Base-by-base conservation (phyloP, 345 rosid genomes). In the Acer yangbiense region DNA sequence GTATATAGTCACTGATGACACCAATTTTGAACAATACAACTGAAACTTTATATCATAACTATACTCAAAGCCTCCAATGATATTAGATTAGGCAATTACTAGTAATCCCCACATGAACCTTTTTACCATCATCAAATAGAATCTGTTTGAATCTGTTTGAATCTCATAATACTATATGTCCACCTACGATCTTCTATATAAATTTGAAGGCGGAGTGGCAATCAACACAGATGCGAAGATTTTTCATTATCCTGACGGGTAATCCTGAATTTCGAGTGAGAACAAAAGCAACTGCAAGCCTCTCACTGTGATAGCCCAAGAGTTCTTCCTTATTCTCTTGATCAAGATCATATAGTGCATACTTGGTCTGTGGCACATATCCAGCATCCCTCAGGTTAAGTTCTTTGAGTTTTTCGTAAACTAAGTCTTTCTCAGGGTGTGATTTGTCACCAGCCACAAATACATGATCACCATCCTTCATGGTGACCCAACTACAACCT, bases 161-260 rank as follows among this genome's bases (percentile, higher is more conserved):
- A 77, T 95, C 98, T 80, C 98, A 82, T 20, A 95, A 50, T 25
- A 93, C 87, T 69, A 95, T 91, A 78, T 44, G 75, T 74, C 95
- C 83, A 21, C 84, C 84, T 44, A 83, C 91, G 46, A 90, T 84
- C 87, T 86, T 89, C n/a, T 98, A 93, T 76, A 95, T 91, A 69
- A 86, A 91, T 83, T 90, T 95, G 78, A 95, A 90, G 43, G 94
- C 95, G 68, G 88, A 77, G 75, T 94, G 98, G 46, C 97, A 93
- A 70, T 94, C 97, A 8, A 97, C 98, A 3, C 97, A 95, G 57
- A 93, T 86, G 25, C 98, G 79, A 4, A 95, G 95, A 77, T 95
- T 95, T 84, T 95, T 95, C 97, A 95, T 95, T 79, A 95, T 91
- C 85, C 98, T 89, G 48, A 93, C 91, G 2, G 98, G 94, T 82